Percentiles rank a stretch among this genome's conserved stretches.
Evolutionary conservation across 2,329 filamentous ascomycete species (phyloP).

Genomic region (Aspergillus pseudonomiae): DNA sequence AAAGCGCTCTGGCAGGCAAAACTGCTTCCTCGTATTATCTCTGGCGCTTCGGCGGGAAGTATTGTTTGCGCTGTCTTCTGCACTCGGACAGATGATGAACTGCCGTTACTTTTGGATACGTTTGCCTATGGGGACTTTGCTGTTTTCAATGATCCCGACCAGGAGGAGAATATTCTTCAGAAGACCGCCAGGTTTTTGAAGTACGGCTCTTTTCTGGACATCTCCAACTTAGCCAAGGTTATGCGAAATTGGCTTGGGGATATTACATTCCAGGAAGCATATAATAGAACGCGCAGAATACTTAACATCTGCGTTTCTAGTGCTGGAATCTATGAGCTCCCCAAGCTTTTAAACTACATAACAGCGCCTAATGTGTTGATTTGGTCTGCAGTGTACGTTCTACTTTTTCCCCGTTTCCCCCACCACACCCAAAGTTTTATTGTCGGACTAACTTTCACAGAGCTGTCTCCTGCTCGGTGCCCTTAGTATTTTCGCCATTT

Average conservation of each 20-base stretch:
- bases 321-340: constrained; percentile 83
- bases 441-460: constrained; percentile 34
- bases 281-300: constrained; percentile 89
- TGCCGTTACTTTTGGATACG: constrained; percentile 67
- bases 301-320: constrained; percentile 94
- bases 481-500: constrained; percentile 78
- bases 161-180: constrained; percentile 65
- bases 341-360: constrained; percentile 85
- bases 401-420: background rate
- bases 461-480: constrained; percentile 92
- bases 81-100: constrained; percentile 75
- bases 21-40: constrained; percentile 82
- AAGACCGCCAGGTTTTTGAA: constrained; percentile 75
- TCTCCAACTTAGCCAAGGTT: constrained; percentile 75
- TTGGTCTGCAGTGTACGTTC: constrained; percentile 80
- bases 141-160: constrained; percentile 71
- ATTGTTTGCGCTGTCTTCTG: constrained; percentile 83
- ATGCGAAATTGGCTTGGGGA: constrained; percentile 82
- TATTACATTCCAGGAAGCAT: constrained; percentile 92
- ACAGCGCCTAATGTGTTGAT: constrained; percentile 94
- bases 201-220: constrained; percentile 83
- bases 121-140: constrained; percentile 80
- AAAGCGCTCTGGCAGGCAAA: constrained; percentile 76
- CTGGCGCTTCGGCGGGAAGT: constrained; percentile 82
- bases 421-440: background rate